Base-by-base conservation (phyloP, 108 stramenopile species). In the Cyclotella choctawhatcheeana region DNA sequence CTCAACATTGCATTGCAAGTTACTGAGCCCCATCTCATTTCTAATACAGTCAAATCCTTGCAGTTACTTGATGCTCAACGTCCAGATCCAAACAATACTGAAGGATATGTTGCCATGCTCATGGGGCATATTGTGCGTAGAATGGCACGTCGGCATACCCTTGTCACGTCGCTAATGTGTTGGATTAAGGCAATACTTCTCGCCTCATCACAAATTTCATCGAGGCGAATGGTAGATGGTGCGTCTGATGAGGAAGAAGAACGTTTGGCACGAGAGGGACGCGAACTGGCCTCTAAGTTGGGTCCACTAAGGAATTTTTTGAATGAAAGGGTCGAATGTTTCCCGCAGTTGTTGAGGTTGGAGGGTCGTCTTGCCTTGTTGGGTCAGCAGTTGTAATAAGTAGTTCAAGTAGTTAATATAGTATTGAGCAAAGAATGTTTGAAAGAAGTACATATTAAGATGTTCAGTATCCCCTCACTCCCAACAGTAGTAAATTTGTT, bases 141-240 rank as follows among this genome's bases (percentile, higher is more conserved):
- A 17, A 76, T 82, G 66, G 81, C 74, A 12, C 64, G 81, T 26
- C 64, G 69, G 25, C 81, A 77, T 44, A 59, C 69, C 18, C 37
- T 77, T 25, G 77, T 78, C 16, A 68, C 67, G 54, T 56, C 72
- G 7, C 26, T 82, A 71, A 66, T 67, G 20, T 62, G 72, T 0
- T 82, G 81, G 81, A 71, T 82, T 14, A 65, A 54, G 60, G 74
- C 77, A 45, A 76, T 82, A n/a, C 73, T 82, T n/a, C 67, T 67
- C n/a, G 58, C 68, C 25, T 51, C 62, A 7, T 48, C 74, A 8
- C 74, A 69, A 44, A 55, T 68, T 37, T 31, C 77, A 2, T 51
- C 68, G 44, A 60, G 37, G 30, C 65, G 43, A 24, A 54, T 54
- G 27, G 27, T 67, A 35, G 20, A 33, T 2, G 61, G 64, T 45